Base-by-base conservation (phyloP, 768 basidiomycete species). In the Agrocybe praecox region DNA sequence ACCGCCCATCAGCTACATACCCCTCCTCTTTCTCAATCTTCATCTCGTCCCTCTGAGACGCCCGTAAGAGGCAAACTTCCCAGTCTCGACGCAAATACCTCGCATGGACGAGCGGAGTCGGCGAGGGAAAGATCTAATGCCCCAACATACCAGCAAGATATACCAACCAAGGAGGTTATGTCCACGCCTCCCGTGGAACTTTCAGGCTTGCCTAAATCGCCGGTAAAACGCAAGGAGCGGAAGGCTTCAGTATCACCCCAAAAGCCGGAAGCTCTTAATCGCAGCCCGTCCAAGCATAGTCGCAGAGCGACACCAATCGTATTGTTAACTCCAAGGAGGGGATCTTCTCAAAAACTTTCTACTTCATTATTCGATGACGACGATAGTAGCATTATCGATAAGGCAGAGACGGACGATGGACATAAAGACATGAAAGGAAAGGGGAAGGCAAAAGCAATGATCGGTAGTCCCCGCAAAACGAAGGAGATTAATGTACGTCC, bases 1-100 rank as follows among this genome's bases (percentile, higher is more conserved):
- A n/a, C 22, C 22, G 33, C 47, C 17, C 55, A 18, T 6, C 78
- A 80, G 56, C 65, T 79, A 5, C 66, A 74, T 51, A 79, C 78
- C 2, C 79, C 78, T 33, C 79, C 80, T 10, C 68, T 63, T 45
- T 80, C 78, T 24, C 63, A 70, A 2, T 71, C 72, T 2, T 69
- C 69, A 26, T 67, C 69, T 19, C 55, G 58, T 32, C 60, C 66
- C 11, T 68, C 70, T 15, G 47, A 47, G 12, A 60, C 59, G 19
- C 62, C 61, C 18, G 29, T 24, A 2, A 44, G 49, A 6, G 43
- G 26, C 24, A 58, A 32, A 60, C 65, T 14, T 36, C 55, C 6
- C 45, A 52, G 6, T 60, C 68, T 19, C 49, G 21, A n/a, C 5
- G 6, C 36, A 40, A 40, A n/a, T 6, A 52, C 63, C 11, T 65